phyloP scores from a whole-genome alignment of 805 yeast species.

The Brettanomyces naardenensis region DNA sequence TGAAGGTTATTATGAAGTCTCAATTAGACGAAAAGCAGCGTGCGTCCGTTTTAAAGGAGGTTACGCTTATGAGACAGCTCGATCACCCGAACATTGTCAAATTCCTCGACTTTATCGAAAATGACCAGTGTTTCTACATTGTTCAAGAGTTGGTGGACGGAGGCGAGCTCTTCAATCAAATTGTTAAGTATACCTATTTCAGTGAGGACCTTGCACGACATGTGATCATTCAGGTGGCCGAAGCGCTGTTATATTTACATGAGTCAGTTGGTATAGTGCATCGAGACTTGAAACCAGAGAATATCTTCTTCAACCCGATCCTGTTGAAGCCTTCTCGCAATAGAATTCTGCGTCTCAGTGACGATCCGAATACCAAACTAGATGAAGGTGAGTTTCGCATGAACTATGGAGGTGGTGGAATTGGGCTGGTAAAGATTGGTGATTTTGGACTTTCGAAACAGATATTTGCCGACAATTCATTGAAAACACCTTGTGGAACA shows the following conservation, averaged over 20 bases:
- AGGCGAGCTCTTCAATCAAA: constrained; percentile 76
- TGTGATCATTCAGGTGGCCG: constrained; percentile 63
- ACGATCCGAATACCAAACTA: constrained; percentile 58
- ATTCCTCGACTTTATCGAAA: constrained; percentile 60
- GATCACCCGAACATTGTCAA: constrained; percentile 57
- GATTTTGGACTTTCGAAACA: constrained; percentile 94
- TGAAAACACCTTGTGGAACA: constrained; percentile 95
- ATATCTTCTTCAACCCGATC: constrained; percentile 57
- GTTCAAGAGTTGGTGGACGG: constrained; percentile 70
- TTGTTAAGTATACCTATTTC: constrained; percentile 70
- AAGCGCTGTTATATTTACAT: constrained; percentile 63
- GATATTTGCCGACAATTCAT: constrained; percentile 74
- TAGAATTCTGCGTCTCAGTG: constrained; percentile 45
- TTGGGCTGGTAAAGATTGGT: constrained; percentile 84
- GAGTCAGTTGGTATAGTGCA: constrained; percentile 72
- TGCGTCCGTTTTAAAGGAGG: constrained; percentile 73
- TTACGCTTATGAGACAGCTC: constrained; percentile 62
- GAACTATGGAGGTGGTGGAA: constrained; percentile 86
- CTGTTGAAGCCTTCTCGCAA: constrained; percentile 35
- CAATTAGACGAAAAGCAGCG: constrained; percentile 55
- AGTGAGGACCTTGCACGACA: constrained; percentile 67
- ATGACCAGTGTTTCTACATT: constrained; percentile 53
- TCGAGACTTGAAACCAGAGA: constrained; percentile 79
- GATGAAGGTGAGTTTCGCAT: constrained; percentile 85
- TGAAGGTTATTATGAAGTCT: constrained; percentile 59